These are phyloP conservation scores for Trichoderma polysporum DNA, from an alignment of 2,329 filamentous ascomycete genomes.

Conservation along the genomic window DNA sequence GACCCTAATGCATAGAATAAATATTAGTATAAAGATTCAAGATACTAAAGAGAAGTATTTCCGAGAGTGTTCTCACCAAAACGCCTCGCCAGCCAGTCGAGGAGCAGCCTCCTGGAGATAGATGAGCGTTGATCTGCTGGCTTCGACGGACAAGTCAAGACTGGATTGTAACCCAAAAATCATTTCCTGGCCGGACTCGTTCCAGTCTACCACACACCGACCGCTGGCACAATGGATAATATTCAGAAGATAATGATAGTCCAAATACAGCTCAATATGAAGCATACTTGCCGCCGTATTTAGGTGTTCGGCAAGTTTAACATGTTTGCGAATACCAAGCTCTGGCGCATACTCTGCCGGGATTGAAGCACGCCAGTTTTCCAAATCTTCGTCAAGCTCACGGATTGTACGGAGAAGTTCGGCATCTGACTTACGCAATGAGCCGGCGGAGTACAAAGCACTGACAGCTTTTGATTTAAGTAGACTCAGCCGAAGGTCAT, in stretches of 20 bases:
- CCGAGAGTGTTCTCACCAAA: slow-evolving; percentile 38
- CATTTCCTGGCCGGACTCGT: slow-evolving; percentile 25
- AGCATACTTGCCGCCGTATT: slow-evolving; percentile 44
- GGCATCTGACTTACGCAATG: slow-evolving; percentile 51
- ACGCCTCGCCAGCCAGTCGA: slow-evolving; percentile 46
- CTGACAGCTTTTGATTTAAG: slow-evolving; percentile 52
- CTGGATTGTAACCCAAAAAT: slow-evolving; percentile 51
- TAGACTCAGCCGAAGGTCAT: slow-evolving; percentile 49
- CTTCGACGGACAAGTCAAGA: slow-evolving; percentile 52
- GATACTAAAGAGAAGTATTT: neutral
- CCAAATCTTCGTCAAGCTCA: slow-evolving; percentile 56
- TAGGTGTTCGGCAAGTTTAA: slow-evolving; percentile 30
- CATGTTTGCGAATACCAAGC: slow-evolving; percentile 39
- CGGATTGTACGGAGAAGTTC: slow-evolving; percentile 55
- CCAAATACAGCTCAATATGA: slow-evolving; percentile 48
- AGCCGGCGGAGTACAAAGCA: slow-evolving; percentile 50
- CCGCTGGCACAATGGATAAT: slow-evolving; percentile 57
- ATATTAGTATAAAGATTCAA: neutral
- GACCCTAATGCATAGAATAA: slow-evolving; percentile 38
- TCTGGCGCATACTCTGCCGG: slow-evolving; percentile 46
- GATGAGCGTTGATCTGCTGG: slow-evolving; percentile 54
- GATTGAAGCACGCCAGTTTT: slow-evolving; percentile 53
- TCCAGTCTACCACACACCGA: slow-evolving; percentile 43
- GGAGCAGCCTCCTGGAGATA: slow-evolving; percentile 46
- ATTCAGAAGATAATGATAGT: slow-evolving; percentile 56